Evolutionary conservation across 2,329 filamentous ascomycete genomes (phyloP), one percentile per base, ranked within the genome.

Genomic region (Xylaria sp.): DNA sequence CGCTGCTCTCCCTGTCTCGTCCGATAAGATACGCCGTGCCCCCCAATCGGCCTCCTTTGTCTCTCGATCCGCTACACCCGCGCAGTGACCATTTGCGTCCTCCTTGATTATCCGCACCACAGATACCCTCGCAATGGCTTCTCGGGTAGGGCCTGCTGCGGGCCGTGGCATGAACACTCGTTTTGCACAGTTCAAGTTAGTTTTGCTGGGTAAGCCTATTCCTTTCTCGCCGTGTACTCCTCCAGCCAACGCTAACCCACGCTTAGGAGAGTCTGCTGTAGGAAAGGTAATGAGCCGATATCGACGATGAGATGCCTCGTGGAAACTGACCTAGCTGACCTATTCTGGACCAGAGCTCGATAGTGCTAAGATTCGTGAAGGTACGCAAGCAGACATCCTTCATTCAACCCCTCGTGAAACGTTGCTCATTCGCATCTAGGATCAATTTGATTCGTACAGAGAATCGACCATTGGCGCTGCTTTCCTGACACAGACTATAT

Each of bases 181-280:
- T 75, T 98, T 99, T 80, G 94, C 95, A 74, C 95, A 99, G 85
- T 99, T 99, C 83, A 99, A 99, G 86, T 87, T 99, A 73, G 95
- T 99, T 70, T 84, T 99, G 76, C 86, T 99, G 69, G 95, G 95
- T 98, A 87, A 71, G 90, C 42, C 55, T 54, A 53, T 60, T 61
- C 40, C 57, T 58, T 52, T 42, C 49, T 49, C 57, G 42, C 33
- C 28, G 11, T 45, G 14, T 49, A 14, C 4, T n/a, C n/a, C 51
- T 42, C 19, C 28, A n/a, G 37, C 25, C 23, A 11, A 49, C 33
- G 47, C 66, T 68, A 47, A 68, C 58, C 23, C 28, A 63, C 47
- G 28, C 67, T 53, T 77, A 98, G 94, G 95, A 78, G 95, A 99
- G 84, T 99, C 95, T 71, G 95, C 95, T 63, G 95, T 99, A 61